Percentiles rank a stretch among this genome's conserved stretches.
Conservation (phyloP, 2,329 filamentous ascomycete species). For the Sporothrix brasiliensis region DNA sequence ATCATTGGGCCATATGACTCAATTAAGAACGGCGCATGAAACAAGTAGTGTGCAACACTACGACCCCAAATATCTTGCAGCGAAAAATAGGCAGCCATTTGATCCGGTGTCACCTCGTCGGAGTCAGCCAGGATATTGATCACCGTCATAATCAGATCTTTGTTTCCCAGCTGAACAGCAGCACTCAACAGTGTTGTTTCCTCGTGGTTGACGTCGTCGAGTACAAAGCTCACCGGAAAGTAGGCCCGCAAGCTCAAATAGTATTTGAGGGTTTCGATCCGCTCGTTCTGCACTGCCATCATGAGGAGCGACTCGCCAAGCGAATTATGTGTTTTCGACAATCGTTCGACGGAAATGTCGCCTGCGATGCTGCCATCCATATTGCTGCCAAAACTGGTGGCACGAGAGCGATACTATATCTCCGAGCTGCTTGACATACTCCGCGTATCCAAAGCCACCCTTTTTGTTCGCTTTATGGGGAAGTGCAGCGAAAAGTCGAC, state of each 20-base stretch:
- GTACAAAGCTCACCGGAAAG: conserved; percentile 69
- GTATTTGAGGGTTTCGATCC: conserved; percentile 74
- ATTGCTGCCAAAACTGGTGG: conserved; percentile 72
- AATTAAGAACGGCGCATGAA: conserved; percentile 84
- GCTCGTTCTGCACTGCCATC: conserved; percentile 79
- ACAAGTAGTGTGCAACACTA: conserved; percentile 93
- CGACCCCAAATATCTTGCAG: conserved; percentile 82
- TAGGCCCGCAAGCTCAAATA: conserved; percentile 75
- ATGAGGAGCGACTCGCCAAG: conserved; percentile 82
- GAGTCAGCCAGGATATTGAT: conserved; percentile 67
- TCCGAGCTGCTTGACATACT: conserved; percentile 87
- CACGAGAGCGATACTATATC: conserved; percentile 78
- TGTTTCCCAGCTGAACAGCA: conserved; percentile 81
- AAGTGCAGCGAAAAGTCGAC: conserved; percentile 39
- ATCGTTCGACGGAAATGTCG: conserved; percentile 79
- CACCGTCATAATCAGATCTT: conserved; percentile 72
- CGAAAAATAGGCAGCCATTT: conserved; percentile 69
- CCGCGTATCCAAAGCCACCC: conserved; percentile 84
- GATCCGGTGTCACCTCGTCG: conserved; percentile 53
- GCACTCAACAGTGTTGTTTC: conserved; percentile 87
- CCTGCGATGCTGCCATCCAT: conserved; percentile 74
- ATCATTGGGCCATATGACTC: conserved; percentile 73
- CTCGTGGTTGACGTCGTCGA: conserved; percentile 86
- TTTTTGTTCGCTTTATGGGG: conserved; percentile 65
- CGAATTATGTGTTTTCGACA: conserved; percentile 70